Evolutionary conservation across 2,329 filamentous ascomycete species (phyloP).

Genomic region (Chrysoporthe cubensis): DNA sequence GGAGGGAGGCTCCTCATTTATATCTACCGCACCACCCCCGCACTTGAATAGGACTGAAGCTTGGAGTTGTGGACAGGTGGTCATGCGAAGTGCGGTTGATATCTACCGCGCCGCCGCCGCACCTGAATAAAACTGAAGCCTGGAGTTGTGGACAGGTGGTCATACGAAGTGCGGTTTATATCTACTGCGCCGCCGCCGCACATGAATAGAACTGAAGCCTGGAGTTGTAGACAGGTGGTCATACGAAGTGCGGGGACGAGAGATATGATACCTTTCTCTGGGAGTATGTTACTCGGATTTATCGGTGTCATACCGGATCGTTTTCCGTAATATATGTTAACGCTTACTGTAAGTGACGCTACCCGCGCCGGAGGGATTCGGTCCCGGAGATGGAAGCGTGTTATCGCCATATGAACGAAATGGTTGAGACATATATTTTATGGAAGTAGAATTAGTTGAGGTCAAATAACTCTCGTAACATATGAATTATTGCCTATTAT

Average conservation of each 20-base stretch:
- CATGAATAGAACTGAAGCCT: neutral
- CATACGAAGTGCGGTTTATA: neutral
- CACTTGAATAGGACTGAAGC: neutral
- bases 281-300: neutral
- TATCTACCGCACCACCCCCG: neutral
- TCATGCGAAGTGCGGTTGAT: neutral
- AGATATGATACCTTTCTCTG: neutral
- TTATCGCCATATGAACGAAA: neutral
- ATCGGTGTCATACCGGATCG: neutral
- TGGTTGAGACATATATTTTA: neutral
- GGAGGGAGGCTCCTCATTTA: neutral
- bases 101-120: neutral
- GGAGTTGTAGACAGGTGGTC: neutral
- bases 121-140: neutral
- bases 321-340: neutral
- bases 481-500: too few relatives aligned
- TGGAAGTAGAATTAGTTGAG: neutral
- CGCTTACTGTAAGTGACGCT: neutral
- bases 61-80: neutral
- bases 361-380: neutral
- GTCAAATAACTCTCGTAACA: too few relatives aligned
- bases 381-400: neutral
- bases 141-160: neutral
- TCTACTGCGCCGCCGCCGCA: neutral
- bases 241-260: neutral